Conservation (phyloP, 2,329 filamentous ascomycete genomes). For the Mycosphaerelloides madeirae region DNA sequence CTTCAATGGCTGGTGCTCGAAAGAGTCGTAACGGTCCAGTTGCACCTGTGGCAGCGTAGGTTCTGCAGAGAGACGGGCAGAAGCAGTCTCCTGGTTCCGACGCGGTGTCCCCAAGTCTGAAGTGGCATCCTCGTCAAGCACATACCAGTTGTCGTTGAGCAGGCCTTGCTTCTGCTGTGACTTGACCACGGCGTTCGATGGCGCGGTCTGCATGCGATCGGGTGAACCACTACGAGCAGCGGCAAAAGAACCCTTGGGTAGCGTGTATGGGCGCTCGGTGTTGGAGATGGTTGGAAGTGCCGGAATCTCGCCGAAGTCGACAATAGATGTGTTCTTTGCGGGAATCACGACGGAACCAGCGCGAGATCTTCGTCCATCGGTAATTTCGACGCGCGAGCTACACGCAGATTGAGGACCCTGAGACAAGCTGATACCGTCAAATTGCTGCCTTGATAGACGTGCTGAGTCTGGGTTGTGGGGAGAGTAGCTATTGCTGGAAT, state of each 20-base stretch:
- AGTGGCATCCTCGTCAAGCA: conserved; percentile 29
- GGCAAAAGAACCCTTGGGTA: conserved; percentile 5
- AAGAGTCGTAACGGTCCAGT: conserved; percentile 23
- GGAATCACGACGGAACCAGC: conserved; percentile 17
- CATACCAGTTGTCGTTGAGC: conserved; percentile 47
- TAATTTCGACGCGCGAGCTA: conserved; percentile 36
- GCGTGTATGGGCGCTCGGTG: background rate
- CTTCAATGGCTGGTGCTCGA: conserved; percentile 37
- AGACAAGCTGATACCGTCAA: conserved; percentile 35
- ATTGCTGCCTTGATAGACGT: conserved; percentile 51
- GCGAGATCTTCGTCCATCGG: conserved; percentile 14
- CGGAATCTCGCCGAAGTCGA: conserved; percentile 15
- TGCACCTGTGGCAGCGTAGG: conserved; percentile 17
- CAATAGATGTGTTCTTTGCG: conserved; percentile 9
- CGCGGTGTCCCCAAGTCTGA: conserved; percentile 25
- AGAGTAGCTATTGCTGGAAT: conserved; percentile 57
- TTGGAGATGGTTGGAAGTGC: conserved; percentile 9
- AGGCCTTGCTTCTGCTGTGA: conserved; percentile 33
- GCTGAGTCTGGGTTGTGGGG: conserved; percentile 48
- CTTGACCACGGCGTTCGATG: conserved; percentile 17
- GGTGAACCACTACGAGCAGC: conserved; percentile 4
- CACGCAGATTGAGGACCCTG: conserved; percentile 31
- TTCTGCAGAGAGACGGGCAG: conserved; percentile 9
- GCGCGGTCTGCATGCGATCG: conserved; percentile 14
- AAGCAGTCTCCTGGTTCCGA: conserved; percentile 9